Evolutionary conservation across 805 yeast species (phyloP), one percentile per base, ranked within the genome.

Genomic region (Wickerhamomyces canadensis): DNA sequence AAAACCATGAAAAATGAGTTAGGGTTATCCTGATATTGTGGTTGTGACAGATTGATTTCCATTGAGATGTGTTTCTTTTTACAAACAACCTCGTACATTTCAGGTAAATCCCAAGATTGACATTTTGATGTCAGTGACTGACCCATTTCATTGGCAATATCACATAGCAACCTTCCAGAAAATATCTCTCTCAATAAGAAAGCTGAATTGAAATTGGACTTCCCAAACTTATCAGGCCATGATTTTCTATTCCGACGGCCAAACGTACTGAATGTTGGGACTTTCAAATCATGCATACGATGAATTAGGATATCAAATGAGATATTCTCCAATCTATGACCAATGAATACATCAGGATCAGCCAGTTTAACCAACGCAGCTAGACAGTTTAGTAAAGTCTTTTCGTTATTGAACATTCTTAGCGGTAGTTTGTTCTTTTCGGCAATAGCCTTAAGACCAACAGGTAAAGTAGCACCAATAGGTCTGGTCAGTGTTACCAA

Each of bases 331-430:
- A 93, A 64, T 45, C 82, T 70, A 57, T 93, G 98, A 22, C 98
- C 98, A 27, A 91, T 57, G 36, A 87, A 74, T 2, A 88, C 81
- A 64, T 93, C 98, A 0, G 98, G 97, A 59, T 93, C 98, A n/a
- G 73, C 64, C 28, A 43, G 64, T 48, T 78, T 81, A 33, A 91
- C 62, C 53, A 78, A 59, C 0, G 85, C 91, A 37, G 88, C 69
- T 34, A 93, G 72, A 57, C 85, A 82, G 42, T 77, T 77, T 33
- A 93, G 67, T 52, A 93, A 58, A 0, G 84, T 74, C 42, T 76
- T 78, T 52, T 93, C 98, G 46, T 74, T 80, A 22, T 79, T 80
- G 51, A 84, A 83, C 8, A 74, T 57, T 45, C 80, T 70, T 22
- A 84, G 57, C 33, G 60, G 64, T 30, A 78, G 54, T 32, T 67